These are phyloP conservation scores for Coemansia erecta DNA, from an alignment of 192 early-diverging fungal species.

Conservation along the genomic window DNA sequence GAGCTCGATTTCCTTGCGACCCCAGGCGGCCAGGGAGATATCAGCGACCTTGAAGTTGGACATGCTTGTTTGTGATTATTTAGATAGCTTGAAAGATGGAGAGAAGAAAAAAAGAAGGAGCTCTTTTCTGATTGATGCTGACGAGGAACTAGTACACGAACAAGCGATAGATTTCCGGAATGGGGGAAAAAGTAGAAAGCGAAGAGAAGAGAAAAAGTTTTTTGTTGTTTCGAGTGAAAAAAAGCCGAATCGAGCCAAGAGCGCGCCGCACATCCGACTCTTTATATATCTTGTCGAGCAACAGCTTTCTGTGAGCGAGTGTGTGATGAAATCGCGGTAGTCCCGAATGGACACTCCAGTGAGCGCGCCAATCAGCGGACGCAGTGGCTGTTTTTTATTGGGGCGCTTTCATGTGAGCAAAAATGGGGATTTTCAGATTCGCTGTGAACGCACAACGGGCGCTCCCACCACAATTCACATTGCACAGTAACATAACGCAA, in stretches of 20 bases:
- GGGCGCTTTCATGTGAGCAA: conserved; percentile 1
- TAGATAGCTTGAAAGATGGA: conserved; percentile 7
- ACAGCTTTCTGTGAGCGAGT: conserved; percentile 1
- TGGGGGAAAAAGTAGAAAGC: no score
- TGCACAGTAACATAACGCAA: conserved; percentile 1
- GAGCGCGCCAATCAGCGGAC: background rate
- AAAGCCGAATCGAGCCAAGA: background rate
- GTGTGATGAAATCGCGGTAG: conserved; percentile 5
- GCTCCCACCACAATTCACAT: conserved; percentile 4
- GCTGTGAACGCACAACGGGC: background rate
- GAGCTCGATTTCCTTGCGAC: conserved; percentile 93
- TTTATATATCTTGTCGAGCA: conserved; percentile 7
- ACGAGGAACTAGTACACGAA: background rate
- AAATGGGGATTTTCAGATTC: background rate
- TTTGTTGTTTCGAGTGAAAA: background rate
- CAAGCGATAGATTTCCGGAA: background rate
- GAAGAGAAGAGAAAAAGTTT: conserved; percentile 5
- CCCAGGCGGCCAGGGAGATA: conserved; percentile 92
- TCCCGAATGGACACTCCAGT: background rate
- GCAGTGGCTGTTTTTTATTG: conserved; percentile 8
- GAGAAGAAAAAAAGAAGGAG: conserved; percentile 9
- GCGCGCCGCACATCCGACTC: background rate
- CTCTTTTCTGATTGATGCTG: background rate
- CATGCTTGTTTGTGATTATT: conserved; percentile 19
- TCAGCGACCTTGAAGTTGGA: conserved; percentile 69